These are phyloP conservation scores for Nakaseomyces bracarensis DNA, from an alignment of 1,139 yeast species.

Conservation along the genomic window DNA sequence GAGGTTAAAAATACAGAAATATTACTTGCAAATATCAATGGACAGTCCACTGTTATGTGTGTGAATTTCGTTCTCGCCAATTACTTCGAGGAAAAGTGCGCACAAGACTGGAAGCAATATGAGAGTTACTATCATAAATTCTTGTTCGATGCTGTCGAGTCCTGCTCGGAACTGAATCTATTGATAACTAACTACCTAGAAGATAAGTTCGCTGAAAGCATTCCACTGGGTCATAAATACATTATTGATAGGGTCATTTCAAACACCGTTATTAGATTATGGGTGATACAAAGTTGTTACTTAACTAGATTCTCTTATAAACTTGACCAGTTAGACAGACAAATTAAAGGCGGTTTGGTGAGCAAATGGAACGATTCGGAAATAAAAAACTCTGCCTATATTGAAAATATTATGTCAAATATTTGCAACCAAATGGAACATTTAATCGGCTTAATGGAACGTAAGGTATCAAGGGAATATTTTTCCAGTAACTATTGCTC, in stretches of 20 bases:
- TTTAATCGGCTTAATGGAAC: conserved; percentile 6
- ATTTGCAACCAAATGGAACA: conserved; percentile 6
- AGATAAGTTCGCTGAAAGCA: conserved; percentile 8
- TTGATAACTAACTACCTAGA: conserved; percentile 10
- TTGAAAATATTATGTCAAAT: conserved; percentile 1
- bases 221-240: conserved; percentile 11
- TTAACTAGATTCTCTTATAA: conserved; percentile 14
- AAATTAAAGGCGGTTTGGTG: neutral
- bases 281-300: conserved; percentile 13
- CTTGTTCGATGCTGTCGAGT: conserved; percentile 8
- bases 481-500: conserved; percentile 14
- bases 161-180: conserved; percentile 8
- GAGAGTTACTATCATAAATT: conserved; percentile 13
- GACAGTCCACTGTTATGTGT: conserved; percentile 9
- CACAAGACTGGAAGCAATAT: conserved; percentile 9
- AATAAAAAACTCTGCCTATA: neutral
- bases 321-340: neutral
- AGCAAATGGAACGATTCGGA: conserved; percentile 4
- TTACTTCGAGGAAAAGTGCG: conserved; percentile 15
- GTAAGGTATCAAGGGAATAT: conserved; percentile 7
- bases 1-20: conserved; percentile 12
- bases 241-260: conserved; percentile 12
- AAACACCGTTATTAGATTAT: conserved; percentile 12
- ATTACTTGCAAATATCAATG: conserved; percentile 13
- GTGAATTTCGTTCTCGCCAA: conserved; percentile 10